Base-by-base conservation (phyloP, 2,329 filamentous ascomycete species). In the Monosporascus sp. region DNA sequence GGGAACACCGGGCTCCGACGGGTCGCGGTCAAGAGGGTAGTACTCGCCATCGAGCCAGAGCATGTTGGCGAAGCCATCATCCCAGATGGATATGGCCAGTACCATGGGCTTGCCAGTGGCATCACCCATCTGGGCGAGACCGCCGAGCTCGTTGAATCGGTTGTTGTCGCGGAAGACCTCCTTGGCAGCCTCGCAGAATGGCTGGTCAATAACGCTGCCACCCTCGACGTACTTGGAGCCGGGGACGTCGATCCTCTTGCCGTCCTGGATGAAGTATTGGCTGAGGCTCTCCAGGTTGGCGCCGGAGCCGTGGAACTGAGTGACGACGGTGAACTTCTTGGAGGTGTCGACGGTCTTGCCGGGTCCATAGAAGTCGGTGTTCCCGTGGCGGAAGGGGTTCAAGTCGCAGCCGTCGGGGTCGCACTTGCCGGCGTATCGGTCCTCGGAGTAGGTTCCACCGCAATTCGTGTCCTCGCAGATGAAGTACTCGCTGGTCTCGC, bases 321-420 rank as follows among this genome's bases (percentile, higher is more conserved):
- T 83, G 50, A 84, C 77, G 19, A 84, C 79, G 17, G 82, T 85
- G 63, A 85, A 74, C 53, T 77, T 76, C 62, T 73, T 73, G 55
- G 63, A 74, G 46, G 80, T 83, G 66, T 84, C 76, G 59, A 85
- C 72, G 24, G 71, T 80, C 61, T 71, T 71, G 52, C 76, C 78
- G 1, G 75, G 71, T 49, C 83, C 83, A 69, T 80, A 85, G 74
- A 85, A 86, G 67, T 72, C 70, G 48, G 72, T 71, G 66, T 80
- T 76, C 52, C 83, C 82, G 72, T 82, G 76, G 62, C 82, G 81
- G 77, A 78, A 86, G 19, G 77, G 71, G 74, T 84, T 84, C 73
- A 81, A 84, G 65, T 85, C 83, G 60, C 83, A 86, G 34, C 83
- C 83, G 61, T 84, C 80, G 56, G 80, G 78, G 67, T 86, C 83